A percentile compares a stretch with the other conserved stretches of the same genome.
Conservation (phyloP, 768 basidiomycete genomes). For the Lentinula guzmanii region DNA sequence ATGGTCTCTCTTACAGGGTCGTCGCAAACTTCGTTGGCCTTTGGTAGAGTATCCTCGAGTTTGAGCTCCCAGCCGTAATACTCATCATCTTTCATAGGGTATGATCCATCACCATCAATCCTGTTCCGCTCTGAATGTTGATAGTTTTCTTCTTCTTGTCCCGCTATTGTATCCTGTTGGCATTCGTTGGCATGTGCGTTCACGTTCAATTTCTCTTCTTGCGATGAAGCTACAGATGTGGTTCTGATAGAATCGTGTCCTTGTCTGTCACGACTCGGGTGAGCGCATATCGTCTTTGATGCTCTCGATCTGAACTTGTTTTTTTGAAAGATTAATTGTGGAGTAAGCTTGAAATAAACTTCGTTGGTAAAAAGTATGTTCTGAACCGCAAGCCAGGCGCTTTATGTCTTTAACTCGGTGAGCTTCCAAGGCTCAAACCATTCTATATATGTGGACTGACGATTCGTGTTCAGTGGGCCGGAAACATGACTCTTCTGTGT, state of each 20-base stretch:
- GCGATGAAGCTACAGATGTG: neutral
- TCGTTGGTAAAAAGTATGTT: neutral
- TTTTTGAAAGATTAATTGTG: constrained; percentile 46
- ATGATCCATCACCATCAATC: neutral
- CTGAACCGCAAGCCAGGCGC: constrained; percentile 30
- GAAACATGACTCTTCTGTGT: constrained; percentile 60
- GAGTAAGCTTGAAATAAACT: constrained; percentile 28
- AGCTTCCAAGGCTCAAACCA: neutral
- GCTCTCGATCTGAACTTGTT: neutral
- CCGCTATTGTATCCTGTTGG: constrained; percentile 66
- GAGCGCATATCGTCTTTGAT: neutral
- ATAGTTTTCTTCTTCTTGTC: constrained; percentile 62
- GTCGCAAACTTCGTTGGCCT: constrained; percentile 62
- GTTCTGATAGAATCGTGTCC: constrained; percentile 46
- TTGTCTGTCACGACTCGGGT: constrained; percentile 38
- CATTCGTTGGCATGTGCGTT: constrained; percentile 40
- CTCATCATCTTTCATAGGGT: neutral
- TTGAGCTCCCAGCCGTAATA: constrained; percentile 1
- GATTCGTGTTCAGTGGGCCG: constrained; percentile 40
- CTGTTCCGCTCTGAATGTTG: neutral
- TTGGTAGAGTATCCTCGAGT: constrained; percentile 37
- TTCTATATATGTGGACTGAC: constrained; percentile 34
- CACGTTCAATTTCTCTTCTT: too few species aligned
- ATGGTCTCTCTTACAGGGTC: constrained; percentile 53
- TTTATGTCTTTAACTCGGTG: constrained; percentile 53